Base-by-base conservation (phyloP, 1,284 basidiomycete genomes). In the Ustilago sp. region DNA sequence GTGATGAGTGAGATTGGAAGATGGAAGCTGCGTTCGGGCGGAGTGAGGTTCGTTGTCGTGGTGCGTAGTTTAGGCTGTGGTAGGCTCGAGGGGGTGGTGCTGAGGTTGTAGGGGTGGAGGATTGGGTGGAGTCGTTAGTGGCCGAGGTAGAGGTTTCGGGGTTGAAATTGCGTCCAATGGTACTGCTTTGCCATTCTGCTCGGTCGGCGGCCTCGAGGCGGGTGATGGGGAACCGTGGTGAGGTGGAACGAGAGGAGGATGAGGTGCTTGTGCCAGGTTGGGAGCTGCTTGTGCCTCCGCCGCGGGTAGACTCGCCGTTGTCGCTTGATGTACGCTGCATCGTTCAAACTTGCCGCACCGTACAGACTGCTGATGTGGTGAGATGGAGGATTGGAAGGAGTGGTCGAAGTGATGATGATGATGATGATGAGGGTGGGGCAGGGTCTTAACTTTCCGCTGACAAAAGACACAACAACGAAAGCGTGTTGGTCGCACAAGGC, bases 51-150 rank as follows among this genome's bases (percentile, higher is more conserved):
- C 67, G 67, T 35, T 69, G 67, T 17, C 67, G 61, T 1, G 67
- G 61, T 2, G 67, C 67, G 32, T 69, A 69, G 43, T 63, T 69
- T 39, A 69, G 61, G 48, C 67, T 69, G 53, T 69, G 57, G 19
- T 69, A 69, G 4, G 67, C 63, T 48, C 66, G 66, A 32, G 65
- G 62, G 1, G 59, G 9, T 32, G 59, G 48, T 6, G 39, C 23
- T 8, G 59, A 31, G 0, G 65, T 62, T 2, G 65, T 58, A 9
- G 65, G 65, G 1, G 65, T 68, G 11, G 65, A 68, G 5, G 67
- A 63, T 13, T 56, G 35, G 3, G 61, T 55, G 4, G 66, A 59
- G 2, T 62, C 59, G 35, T 35, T 8, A 31, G 48, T n/a, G 35
- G 31, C 28, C 15, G 39, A 19, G 28, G 11, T 38, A 32, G 56